Conservation (phyloP, 495 filamentous ascomycete genomes). For the Talaromyces trachyspermus region DNA sequence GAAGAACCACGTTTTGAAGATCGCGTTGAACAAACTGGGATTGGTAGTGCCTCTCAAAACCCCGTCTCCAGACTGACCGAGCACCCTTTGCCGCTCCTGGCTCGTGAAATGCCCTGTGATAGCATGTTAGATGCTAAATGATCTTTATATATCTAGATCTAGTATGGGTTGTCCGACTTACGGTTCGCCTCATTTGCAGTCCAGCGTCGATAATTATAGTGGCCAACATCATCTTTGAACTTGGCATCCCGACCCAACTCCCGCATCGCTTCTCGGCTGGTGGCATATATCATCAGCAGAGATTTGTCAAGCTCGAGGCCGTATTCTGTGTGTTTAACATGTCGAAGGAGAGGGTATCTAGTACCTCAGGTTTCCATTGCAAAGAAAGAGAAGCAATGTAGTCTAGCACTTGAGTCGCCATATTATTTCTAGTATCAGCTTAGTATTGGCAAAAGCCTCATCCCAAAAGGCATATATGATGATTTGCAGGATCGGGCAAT, state of each 20-base stretch:
- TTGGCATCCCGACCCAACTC: conserved; percentile 1
- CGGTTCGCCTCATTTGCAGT: conserved; percentile 26
- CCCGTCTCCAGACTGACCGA: conserved; percentile 20
- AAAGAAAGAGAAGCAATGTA: too few species aligned
- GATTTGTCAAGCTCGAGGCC: too few species aligned
- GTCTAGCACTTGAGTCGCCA: too few species aligned
- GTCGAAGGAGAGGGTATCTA: too few species aligned
- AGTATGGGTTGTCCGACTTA: too few species aligned
- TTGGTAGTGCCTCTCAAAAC: conserved; percentile 26
- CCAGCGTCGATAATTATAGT: conserved; percentile 26
- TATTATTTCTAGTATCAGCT: too few species aligned
- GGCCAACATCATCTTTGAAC: conserved; percentile 25
- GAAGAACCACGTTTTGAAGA: conserved; percentile 22
- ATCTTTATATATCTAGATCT: background rate
- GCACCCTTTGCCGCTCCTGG: conserved; percentile 23
- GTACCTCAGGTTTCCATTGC: too few species aligned
- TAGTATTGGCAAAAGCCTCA: too few species aligned
- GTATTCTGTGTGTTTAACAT: too few species aligned
- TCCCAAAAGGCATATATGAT: too few species aligned
- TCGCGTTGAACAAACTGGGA: conserved; percentile 21
- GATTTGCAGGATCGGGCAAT: too few species aligned
- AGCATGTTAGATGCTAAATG: conserved; percentile 9
- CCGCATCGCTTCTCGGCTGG: background rate
- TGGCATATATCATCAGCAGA: too few species aligned
- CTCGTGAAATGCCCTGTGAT: conserved; percentile 23